These are phyloP conservation scores for Tephrocybe sp. DNA, from an alignment of 768 basidiomycete genomes.

Conservation along the genomic window DNA sequence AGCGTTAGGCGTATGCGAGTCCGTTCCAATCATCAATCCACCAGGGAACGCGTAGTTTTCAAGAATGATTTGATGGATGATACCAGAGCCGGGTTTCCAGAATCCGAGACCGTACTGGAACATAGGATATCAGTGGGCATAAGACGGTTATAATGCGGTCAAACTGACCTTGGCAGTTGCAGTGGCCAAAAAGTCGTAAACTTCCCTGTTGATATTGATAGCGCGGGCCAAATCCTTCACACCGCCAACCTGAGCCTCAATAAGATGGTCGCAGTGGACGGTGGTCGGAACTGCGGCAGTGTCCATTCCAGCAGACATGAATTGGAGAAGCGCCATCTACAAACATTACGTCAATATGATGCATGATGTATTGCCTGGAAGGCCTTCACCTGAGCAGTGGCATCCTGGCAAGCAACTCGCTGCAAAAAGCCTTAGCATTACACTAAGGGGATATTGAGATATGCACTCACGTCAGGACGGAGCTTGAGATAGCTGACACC, in stretches of 20 bases:
- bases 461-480: conserved; percentile 83
- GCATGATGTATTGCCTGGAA: conserved; percentile 14
- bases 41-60: conserved; percentile 99
- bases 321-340: conserved; percentile 98
- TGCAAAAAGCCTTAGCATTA: conserved; percentile 26
- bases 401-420: conserved; percentile 91
- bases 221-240: conserved; percentile 91
- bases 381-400: conserved; percentile 70
- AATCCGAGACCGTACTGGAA: conserved; percentile 94
- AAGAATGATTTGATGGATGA: conserved; percentile 98
- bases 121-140: neutral
- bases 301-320: conserved; percentile 99
- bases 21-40: conserved; percentile 99
- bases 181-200: conserved; percentile 98
- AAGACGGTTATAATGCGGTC: neutral
- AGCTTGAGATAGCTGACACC: conserved; percentile 96
- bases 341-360: conserved; percentile 29
- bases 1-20: conserved; percentile 98
- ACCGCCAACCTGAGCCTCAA: conserved; percentile 95
- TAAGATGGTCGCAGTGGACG: conserved; percentile 98
- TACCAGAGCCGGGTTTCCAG: conserved; percentile 99
- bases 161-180: conserved; percentile 80
- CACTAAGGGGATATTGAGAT: conserved; percentile 3
- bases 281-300: conserved; percentile 97
- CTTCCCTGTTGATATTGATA: conserved; percentile 93